Percentiles rank a stretch among this genome's conserved stretches.
These are phyloP conservation scores for Hirschfeldia incana DNA, from an alignment of 345 rosid species.

Conservation along the genomic window DNA sequence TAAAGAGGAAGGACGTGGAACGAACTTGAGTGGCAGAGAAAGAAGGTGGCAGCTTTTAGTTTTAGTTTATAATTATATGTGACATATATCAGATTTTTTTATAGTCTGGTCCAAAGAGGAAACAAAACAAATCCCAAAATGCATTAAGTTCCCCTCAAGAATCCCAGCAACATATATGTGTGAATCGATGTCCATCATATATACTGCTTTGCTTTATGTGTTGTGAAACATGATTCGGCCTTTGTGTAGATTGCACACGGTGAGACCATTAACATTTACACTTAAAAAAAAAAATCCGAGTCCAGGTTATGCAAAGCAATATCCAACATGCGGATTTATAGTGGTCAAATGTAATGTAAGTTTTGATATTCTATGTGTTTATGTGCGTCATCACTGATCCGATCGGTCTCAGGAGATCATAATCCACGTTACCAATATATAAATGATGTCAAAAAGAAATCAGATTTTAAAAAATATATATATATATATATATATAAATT, in stretches of 20 bases:
- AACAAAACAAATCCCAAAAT: constrained; percentile 26
- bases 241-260: not conserved
- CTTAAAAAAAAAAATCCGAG: not conserved
- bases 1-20: constrained; percentile 15
- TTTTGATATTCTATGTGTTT: not conserved
- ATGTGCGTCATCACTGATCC: no score
- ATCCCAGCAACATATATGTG: constrained; percentile 35
- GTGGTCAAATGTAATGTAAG: not conserved
- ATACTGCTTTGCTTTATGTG: constrained; percentile 35
- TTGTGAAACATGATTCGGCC: constrained; percentile 3
- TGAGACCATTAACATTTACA: constrained; percentile 12
- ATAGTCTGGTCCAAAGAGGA: constrained; percentile 29
- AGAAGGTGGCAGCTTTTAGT: constrained; percentile 36
- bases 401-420: no score
- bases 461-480: no score
- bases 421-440: no score
- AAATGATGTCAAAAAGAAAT: no score
- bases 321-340: not conserved
- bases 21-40: constrained; percentile 35
- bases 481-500: no score
- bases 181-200: constrained; percentile 28
- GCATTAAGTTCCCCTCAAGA: constrained; percentile 33
- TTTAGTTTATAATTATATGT: not conserved
- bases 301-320: constrained; percentile 1
- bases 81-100: not conserved